These are phyloP conservation scores for Gossypium davidsonii DNA, from an alignment of 441 rosid genomes.

Conservation along the genomic window DNA sequence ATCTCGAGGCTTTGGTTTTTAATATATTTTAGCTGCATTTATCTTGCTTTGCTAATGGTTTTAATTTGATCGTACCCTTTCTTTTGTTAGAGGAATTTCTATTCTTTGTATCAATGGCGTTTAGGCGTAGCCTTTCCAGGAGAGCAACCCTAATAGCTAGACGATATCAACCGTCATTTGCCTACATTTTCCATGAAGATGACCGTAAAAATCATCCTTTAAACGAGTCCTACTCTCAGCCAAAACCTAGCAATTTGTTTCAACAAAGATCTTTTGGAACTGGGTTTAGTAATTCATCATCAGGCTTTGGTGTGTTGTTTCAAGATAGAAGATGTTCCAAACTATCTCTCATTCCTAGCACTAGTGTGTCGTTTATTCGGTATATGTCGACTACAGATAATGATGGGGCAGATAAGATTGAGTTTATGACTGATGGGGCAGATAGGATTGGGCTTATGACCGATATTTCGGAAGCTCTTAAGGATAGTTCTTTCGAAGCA, in stretches of 20 bases:
- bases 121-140: slow-evolving; percentile 39
- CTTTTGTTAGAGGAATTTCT: neutral
- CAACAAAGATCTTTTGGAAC: slow-evolving; percentile 36
- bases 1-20: neutral
- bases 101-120: slow-evolving; percentile 43
- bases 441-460: slow-evolving; percentile 47
- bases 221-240: slow-evolving; percentile 21
- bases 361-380: slow-evolving; percentile 43
- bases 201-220: slow-evolving; percentile 27
- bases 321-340: slow-evolving; percentile 23
- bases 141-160: slow-evolving; percentile 40
- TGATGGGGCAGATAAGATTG: slow-evolving; percentile 17
- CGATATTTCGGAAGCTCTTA: slow-evolving; percentile 51
- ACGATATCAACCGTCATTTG: slow-evolving; percentile 27
- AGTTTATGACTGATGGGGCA: slow-evolving; percentile 39
- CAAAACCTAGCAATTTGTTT: slow-evolving; percentile 20
- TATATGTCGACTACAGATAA: slow-evolving; percentile 55
- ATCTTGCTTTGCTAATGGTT: neutral
- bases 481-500: slow-evolving; percentile 42
- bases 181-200: slow-evolving; percentile 33
- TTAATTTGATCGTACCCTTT: neutral
- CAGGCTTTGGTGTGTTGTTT: slow-evolving; percentile 17
- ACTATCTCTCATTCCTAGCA: slow-evolving; percentile 26
- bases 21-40: too few relatives aligned
- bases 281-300: slow-evolving; percentile 23